Conservation (phyloP, 169 alveolate species). For the Plasmodium knowlesi region DNA sequence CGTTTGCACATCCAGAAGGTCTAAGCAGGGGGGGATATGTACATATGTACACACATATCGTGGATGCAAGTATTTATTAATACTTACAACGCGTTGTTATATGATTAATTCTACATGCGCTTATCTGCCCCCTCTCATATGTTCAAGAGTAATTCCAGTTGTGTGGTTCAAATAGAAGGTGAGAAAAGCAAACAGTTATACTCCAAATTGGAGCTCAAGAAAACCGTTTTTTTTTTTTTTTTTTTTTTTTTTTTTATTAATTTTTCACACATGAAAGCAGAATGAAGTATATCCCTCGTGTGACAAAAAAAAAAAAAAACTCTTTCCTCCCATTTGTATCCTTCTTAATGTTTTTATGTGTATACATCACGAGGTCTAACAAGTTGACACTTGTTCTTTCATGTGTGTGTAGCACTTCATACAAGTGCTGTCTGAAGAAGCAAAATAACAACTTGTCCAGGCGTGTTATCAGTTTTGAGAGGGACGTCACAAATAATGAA, state of each 20-base stretch:
- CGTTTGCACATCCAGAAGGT: not conserved
- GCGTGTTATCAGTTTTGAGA: not conserved
- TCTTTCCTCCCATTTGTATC: not conserved
- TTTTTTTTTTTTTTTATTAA: not conserved
- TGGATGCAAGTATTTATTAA: not conserved
- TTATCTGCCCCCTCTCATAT: not conserved
- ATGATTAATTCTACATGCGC: not conserved
- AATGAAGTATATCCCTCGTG: not conserved
- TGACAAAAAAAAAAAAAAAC: not conserved
- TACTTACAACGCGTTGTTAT: not conserved
- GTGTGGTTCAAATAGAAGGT: not conserved
- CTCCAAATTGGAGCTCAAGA: slow-evolving; percentile 1
- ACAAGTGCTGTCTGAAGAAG: not conserved
- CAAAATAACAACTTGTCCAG: not conserved
- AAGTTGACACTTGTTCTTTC: not conserved
- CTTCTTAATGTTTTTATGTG: not conserved
- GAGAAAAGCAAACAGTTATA: not conserved
- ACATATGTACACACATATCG: not conserved
- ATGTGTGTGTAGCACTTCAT: not conserved
- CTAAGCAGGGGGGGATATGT: not conserved
- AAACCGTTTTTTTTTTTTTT: not conserved
- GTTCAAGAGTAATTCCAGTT: not conserved
- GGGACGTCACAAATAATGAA: not conserved
- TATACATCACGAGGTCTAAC: not conserved
- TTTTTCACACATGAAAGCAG: not conserved